Evolutionary conservation across 2,329 filamentous ascomycete species (phyloP).

Genomic region (Colletotrichum tofieldiae): DNA sequence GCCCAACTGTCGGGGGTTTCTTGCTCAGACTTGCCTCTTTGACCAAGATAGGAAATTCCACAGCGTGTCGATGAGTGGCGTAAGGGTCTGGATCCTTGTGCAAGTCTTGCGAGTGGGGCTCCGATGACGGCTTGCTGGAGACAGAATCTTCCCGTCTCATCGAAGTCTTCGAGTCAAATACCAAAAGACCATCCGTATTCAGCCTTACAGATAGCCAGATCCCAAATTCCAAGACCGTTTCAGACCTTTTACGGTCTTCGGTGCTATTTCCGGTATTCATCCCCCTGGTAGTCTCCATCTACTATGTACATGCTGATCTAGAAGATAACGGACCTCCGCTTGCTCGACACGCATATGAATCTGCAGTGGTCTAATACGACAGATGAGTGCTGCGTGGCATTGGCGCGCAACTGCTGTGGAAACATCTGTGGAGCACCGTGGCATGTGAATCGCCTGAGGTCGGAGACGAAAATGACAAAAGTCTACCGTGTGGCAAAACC

Average conservation of each 20-base stretch:
- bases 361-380: background rate
- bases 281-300: background rate
- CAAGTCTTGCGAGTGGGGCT: slow-evolving; percentile 29
- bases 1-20: background rate
- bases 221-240: background rate
- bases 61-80: background rate
- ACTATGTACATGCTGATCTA: background rate
- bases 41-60: slow-evolving; percentile 5
- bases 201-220: slow-evolving; percentile 12
- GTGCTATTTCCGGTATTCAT: background rate
- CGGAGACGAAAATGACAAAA: slow-evolving; percentile 14
- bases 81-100: slow-evolving; percentile 18
- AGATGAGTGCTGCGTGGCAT: slow-evolving; percentile 11
- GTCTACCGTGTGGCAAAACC: slow-evolving; percentile 30
- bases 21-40: slow-evolving; percentile 14
- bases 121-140: slow-evolving; percentile 18
- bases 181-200: background rate
- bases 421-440: slow-evolving; percentile 32
- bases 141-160: slow-evolving; percentile 18
- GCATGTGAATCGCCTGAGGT: slow-evolving; percentile 26
- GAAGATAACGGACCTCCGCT: background rate
- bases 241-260: background rate
- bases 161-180: slow-evolving; percentile 6
- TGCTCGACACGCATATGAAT: background rate
- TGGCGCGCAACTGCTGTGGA: slow-evolving; percentile 29